These are phyloP conservation scores for Tylopilus cervinicoccineus DNA, from an alignment of 768 basidiomycete genomes.

Conservation along the genomic window DNA sequence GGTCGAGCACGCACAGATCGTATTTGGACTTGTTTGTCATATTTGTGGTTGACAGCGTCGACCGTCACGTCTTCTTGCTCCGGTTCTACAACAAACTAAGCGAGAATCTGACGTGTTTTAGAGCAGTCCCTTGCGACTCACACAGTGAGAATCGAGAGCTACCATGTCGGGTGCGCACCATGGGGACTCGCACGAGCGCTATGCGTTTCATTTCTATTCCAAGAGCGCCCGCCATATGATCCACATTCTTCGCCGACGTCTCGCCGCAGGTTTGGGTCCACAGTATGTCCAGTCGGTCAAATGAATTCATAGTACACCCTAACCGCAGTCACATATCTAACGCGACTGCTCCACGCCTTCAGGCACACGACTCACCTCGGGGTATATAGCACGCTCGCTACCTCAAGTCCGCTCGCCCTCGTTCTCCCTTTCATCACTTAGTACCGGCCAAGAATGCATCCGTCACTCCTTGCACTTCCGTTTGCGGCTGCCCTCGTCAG, in stretches of 20 bases:
- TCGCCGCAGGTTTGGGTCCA: too few relatives aligned
- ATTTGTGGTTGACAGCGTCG: too few relatives aligned
- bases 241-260: too few relatives aligned
- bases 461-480: slow-evolving; percentile 9
- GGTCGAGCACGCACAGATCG: slow-evolving; percentile 18
- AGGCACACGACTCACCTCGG: too few relatives aligned
- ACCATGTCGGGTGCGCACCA: neutral
- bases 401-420: too few relatives aligned
- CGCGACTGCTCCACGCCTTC: too few relatives aligned
- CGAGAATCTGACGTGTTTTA: neutral
- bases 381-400: too few relatives aligned
- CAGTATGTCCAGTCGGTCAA: too few relatives aligned
- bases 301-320: too few relatives aligned
- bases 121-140: neutral
- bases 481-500: slow-evolving; percentile 11
- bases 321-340: too few relatives aligned
- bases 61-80: neutral
- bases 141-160: neutral
- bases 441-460: slow-evolving; percentile 6
- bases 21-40: slow-evolving; percentile 26
- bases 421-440: neutral
- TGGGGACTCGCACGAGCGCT: neutral
- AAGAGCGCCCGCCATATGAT: too few relatives aligned
- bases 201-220: neutral
- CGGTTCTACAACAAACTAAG: neutral